These are phyloP conservation scores for Neoboletus magnificus DNA, from an alignment of 768 basidiomycete species.

Conservation along the genomic window DNA sequence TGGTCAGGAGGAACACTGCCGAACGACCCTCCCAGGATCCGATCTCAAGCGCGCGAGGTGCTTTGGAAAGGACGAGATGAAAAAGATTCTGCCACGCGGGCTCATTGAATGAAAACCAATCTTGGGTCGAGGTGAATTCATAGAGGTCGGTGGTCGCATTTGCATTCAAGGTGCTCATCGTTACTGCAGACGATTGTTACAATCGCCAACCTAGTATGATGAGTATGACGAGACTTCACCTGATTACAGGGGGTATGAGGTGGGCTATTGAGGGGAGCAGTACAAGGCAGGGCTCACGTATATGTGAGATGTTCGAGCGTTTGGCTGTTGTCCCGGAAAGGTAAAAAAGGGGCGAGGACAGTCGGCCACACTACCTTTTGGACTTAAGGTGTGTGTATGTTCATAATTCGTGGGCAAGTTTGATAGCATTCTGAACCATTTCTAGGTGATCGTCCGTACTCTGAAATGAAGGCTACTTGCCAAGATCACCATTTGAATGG, in stretches of 20 bases:
- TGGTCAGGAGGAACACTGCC: slow-evolving; percentile 50
- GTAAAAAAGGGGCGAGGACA: too few species aligned
- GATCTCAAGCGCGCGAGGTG: slow-evolving; percentile 52
- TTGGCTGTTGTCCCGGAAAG: neutral
- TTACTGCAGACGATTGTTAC: slow-evolving; percentile 9
- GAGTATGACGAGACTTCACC: neutral
- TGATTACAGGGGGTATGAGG: neutral
- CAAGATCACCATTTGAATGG: neutral
- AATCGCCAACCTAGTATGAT: neutral
- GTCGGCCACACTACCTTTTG: slow-evolving; percentile 3
- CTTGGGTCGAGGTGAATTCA: slow-evolving; percentile 50
- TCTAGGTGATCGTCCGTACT: neutral
- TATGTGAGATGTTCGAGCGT: slow-evolving; percentile 14
- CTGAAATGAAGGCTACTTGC: neutral
- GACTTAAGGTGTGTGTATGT: slow-evolving; percentile 2
- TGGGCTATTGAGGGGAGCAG: neutral
- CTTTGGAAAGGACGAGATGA: slow-evolving; percentile 33
- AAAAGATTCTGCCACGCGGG: slow-evolving; percentile 43
- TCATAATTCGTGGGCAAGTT: neutral
- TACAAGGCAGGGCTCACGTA: neutral
- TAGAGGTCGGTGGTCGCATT: slow-evolving; percentile 20
- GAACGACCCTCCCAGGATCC: slow-evolving; percentile 67
- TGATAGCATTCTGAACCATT: neutral
- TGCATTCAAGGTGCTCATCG: slow-evolving; percentile 8
- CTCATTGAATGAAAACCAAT: slow-evolving; percentile 52